Conservation (phyloP, 352 stramenopile species). For the Pythium angustatum region DNA sequence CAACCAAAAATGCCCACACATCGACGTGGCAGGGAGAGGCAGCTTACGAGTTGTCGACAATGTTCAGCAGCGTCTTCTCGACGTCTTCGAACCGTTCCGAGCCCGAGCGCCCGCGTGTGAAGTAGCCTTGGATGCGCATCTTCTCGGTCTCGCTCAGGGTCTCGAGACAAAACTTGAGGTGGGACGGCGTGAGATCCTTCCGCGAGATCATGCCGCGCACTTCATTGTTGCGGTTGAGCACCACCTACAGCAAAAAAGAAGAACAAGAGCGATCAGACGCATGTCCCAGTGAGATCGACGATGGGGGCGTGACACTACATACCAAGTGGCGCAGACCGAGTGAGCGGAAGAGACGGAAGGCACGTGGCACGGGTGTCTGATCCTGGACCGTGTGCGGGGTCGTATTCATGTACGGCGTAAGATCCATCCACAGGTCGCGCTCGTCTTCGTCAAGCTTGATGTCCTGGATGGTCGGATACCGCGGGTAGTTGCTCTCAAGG, state of each 20-base stretch:
- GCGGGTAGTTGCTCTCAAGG: slow-evolving; percentile 83
- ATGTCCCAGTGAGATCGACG: no score
- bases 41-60: slow-evolving; percentile 82
- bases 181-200: slow-evolving; percentile 83
- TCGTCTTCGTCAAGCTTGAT: slow-evolving; percentile 93
- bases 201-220: slow-evolving; percentile 87
- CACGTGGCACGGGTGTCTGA: slow-evolving; percentile 91
- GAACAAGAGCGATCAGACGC: not conserved
- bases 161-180: slow-evolving; percentile 82
- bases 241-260: slow-evolving; percentile 40
- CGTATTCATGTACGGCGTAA: slow-evolving; percentile 97
- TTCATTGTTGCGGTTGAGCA: slow-evolving; percentile 90
- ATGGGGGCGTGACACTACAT: no score
- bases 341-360: slow-evolving; percentile 97
- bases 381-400: slow-evolving; percentile 96
- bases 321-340: slow-evolving; percentile 95
- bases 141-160: slow-evolving; percentile 80
- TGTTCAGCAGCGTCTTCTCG: slow-evolving; percentile 79
- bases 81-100: slow-evolving; percentile 83
- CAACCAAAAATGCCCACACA: not conserved
- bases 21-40: no score
- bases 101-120: slow-evolving; percentile 62
- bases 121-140: slow-evolving; percentile 82
- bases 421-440: slow-evolving; percentile 89
- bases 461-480: slow-evolving; percentile 78